Evolutionary conservation across 139 green algal species (phyloP), one percentile per base, ranked within the genome.

Genomic region (Auxenochlorella pyrenoidosa): DNA sequence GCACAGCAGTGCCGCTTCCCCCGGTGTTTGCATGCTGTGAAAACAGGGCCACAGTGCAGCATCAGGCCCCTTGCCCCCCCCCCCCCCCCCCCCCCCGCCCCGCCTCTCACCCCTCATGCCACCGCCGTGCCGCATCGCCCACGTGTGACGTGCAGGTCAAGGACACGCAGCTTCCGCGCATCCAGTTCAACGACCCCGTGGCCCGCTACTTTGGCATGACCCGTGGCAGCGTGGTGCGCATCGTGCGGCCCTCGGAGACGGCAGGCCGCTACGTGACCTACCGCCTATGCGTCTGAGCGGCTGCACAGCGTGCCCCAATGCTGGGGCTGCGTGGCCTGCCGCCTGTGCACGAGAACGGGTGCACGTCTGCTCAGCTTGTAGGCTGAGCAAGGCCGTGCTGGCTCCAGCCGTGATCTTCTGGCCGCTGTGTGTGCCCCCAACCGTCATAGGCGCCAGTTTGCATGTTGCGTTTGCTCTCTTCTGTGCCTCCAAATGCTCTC

Each of bases 181-280:
- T 98, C 63, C 96, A 99, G 94, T 89, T 94, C 78, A 93, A 88
- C 22, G 97, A 99, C 88, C 95, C 96, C 24, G 96, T 98, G n/a
- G 96, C 97, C 21, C 89, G 97, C 1, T 99, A 99, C 88, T 98
- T 97, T 84, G 97, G 97, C 24, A 92, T 99, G 91, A 89, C 94
- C 60, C 90, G 95, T 26, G 97, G 97, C 6, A 92, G 98, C 88
- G 97, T 99, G 58, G 97, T 99, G 73, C 90, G 96, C 66, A 99
- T 99, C 79, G 95, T 99, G 84, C 86, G 97, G 36, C 91, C 96
- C 34, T 96, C 88, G 60, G 97, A 99, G 80, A 99, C 97, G 36
- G 97, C 97, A 32, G 97, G 97, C 8, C 93, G 96, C 15, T 99
- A 99, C 89, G 96, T 99, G 6, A 99, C 96, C 0, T 99, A 99